Base-by-base conservation (phyloP, 2,329 filamentous ascomycete genomes). In the Exophiala oligosperma region DNA sequence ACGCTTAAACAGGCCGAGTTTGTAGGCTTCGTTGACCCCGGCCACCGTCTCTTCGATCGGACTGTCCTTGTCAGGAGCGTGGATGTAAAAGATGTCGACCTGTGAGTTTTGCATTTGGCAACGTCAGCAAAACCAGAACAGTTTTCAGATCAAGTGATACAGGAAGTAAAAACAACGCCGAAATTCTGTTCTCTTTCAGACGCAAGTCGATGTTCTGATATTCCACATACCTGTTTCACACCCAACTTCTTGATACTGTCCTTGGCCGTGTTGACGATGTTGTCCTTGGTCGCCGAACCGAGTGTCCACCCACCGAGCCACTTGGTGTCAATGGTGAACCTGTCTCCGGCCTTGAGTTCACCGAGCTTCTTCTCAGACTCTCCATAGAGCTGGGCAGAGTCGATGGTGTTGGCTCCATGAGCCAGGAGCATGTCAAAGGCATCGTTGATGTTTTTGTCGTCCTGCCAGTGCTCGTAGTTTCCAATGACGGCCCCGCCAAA, bases 321-420 rank as follows among this genome's bases (percentile, higher is more conserved):
- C 61, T 81, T 81, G 49, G 77, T 80, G 67, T 79, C 77, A 63
- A 81, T 72, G 38, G 63, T 69, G 67, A 81, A 80, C 35, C 70
- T 65, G 1, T 74, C 69, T 35, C 72, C 71, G 12, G 74, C 76
- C 3, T 72, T 68, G 32, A 70, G 61, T 17, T 72, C 57, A 49
- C 79, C 78, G 0, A 81, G 71, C 14, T 71, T 66, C 28, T 68
- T 67, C 62, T 81, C 78, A 24, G 73, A 77, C 24, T 73, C 67
- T 8, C 66, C 66, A 59, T 81, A 80, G 9, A 67, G 52, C 47
- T 66, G 65, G 12, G 65, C 65, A 14, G 61, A 57, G 56, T 67
- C 65, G 48, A 67, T 54, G n/a, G 29, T 55, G 12, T 54, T 62
- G 28, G 55, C 49, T 40, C 58, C 56, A 29, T 66, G 59, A n/a